These are phyloP conservation scores for Trametopsis cervina DNA, from an alignment of 768 basidiomycete genomes.

Conservation along the genomic window DNA sequence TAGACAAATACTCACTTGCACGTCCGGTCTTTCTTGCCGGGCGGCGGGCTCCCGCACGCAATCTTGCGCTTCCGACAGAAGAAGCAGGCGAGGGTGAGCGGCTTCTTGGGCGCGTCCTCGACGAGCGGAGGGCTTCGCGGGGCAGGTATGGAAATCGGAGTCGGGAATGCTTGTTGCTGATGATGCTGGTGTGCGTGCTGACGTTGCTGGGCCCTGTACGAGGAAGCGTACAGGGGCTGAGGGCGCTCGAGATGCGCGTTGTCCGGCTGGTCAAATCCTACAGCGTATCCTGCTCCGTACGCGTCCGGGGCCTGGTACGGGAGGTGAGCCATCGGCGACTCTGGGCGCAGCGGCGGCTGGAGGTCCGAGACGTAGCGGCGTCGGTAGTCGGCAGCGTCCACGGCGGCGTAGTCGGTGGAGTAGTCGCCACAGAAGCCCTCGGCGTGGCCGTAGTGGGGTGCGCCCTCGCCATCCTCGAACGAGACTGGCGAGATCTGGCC, in stretches of 20 bases:
- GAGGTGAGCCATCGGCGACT: conserved; percentile 13
- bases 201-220: neutral
- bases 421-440: neutral
- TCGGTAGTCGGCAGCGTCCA: neutral
- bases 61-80: conserved; percentile 36
- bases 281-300: neutral
- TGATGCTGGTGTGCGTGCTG: neutral
- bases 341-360: neutral
- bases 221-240: neutral
- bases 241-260: neutral
- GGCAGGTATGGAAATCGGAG: conserved; percentile 6
- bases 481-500: neutral
- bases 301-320: conserved; percentile 7
- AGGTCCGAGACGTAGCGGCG: neutral
- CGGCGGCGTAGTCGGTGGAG: neutral
- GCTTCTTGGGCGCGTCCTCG: conserved; percentile 28
- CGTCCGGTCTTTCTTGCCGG: conserved; percentile 24
- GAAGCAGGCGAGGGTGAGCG: conserved; percentile 31
- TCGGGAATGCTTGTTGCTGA: neutral
- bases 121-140: conserved; percentile 15
- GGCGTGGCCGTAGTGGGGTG: neutral
- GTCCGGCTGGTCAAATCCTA: neutral
- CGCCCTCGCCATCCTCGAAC: neutral
- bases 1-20: conserved; percentile 26
- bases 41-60: conserved; percentile 28